Evolutionary conservation across 1,284 basidiomycete genomes (phyloP).

Genomic region (Filobasidium uniguttulatum): DNA sequence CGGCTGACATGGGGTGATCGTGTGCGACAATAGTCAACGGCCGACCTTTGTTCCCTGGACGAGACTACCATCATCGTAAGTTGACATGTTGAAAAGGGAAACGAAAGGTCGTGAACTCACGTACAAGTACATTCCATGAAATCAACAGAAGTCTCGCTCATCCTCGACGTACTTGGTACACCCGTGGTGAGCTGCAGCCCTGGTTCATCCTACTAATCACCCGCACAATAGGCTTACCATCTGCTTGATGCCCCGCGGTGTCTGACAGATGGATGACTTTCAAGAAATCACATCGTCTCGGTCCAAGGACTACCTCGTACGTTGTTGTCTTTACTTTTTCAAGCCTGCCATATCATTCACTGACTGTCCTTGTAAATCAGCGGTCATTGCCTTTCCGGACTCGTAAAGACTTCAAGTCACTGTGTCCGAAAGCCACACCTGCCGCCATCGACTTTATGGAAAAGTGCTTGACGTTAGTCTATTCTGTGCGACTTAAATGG

Average conservation of each 20-base stretch:
- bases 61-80: constrained; percentile 38
- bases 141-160: constrained; percentile 41
- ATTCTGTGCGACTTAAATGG: background rate
- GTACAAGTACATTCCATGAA: no score
- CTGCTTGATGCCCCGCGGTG: background rate
- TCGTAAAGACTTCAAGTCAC: constrained; percentile 56
- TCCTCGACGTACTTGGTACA: constrained; percentile 47
- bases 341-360: background rate
- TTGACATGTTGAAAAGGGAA: constrained; percentile 40
- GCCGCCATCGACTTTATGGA: constrained; percentile 81
- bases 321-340: constrained; percentile 3
- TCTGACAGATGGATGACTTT: constrained; percentile 44
- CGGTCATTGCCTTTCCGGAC: constrained; percentile 83
- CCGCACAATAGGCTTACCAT: background rate
- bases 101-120: no score
- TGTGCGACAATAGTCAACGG: constrained; percentile 46
- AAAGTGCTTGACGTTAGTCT: constrained; percentile 57
- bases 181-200: constrained; percentile 36
- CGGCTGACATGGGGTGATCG: background rate
- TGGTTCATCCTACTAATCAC: background rate
- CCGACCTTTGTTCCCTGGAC: constrained; percentile 76
- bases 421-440: constrained; percentile 73
- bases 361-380: constrained; percentile 12
- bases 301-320: constrained; percentile 70
- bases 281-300: constrained; percentile 58